A percentile compares a stretch with the other conserved stretches of the same genome.
phyloP scores from a whole-genome alignment of 2,329 filamentous ascomycete genomes.

The Sporothrix protearum region DNA sequence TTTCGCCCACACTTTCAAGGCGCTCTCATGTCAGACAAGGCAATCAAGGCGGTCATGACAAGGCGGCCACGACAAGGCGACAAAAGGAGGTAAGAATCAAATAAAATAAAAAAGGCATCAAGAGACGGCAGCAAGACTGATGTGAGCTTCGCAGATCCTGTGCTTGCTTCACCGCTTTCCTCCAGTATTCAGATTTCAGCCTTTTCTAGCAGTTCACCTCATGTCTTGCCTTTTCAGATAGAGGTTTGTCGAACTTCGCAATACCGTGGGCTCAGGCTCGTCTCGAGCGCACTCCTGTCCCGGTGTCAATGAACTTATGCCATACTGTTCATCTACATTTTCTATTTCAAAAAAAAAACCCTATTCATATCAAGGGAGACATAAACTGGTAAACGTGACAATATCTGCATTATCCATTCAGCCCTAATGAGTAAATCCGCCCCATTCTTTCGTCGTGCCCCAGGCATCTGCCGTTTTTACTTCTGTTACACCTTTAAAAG shows the following conservation, averaged over 20 bases:
- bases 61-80: neutral
- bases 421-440: neutral
- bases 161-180: neutral
- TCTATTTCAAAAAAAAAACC: too few species aligned
- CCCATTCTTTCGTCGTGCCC: neutral
- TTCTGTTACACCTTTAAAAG: neutral
- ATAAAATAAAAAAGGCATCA: neutral
- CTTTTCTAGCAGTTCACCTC: neutral
- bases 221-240: neutral
- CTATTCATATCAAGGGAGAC: too few species aligned
- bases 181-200: neutral
- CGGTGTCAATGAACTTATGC: too few species aligned
- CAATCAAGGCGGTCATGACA: too few species aligned
- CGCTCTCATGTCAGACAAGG: neutral
- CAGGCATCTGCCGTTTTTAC: neutral
- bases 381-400: too few species aligned
- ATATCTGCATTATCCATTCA: neutral
- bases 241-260: neutral
- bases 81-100: too few species aligned
- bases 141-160: neutral
- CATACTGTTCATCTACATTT: too few species aligned
- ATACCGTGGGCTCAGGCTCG: too few species aligned
- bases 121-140: neutral
- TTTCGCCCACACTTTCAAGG: neutral
- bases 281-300: too few species aligned